Percentiles rank a stretch among this genome's conserved stretches.
phyloP scores from a whole-genome alignment of 2,329 filamentous ascomycete genomes.

The Cytospora piceicola region DNA sequence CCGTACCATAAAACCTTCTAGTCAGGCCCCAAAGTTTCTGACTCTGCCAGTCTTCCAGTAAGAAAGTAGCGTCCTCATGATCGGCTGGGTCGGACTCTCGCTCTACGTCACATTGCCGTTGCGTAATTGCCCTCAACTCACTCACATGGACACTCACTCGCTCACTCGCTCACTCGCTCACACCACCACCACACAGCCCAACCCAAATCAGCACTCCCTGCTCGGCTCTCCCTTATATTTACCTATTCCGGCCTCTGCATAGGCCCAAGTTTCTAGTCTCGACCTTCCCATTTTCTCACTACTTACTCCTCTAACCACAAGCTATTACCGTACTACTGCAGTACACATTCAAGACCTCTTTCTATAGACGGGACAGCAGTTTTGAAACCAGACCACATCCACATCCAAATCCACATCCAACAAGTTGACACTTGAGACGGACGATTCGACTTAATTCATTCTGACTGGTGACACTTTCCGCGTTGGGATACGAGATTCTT shows the following conservation, averaged over 20 bases:
- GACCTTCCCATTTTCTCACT: background rate
- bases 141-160: too few relatives aligned
- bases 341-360: background rate
- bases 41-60: too few relatives aligned
- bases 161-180: too few relatives aligned
- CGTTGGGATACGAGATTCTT: background rate
- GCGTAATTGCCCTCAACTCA: background rate
- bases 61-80: background rate
- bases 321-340: background rate
- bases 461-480: background rate
- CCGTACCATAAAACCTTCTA: too few relatives aligned
- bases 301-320: background rate
- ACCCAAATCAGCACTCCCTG: background rate
- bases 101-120: background rate
- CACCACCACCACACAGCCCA: background rate
- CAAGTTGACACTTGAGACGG: background rate
- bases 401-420: too few relatives aligned
- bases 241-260: background rate
- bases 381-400: too few relatives aligned
- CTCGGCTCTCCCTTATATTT: background rate
- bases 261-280: background rate
- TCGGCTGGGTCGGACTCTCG: background rate
- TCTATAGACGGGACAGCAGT: background rate
- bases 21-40: too few relatives aligned
- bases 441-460: background rate